These are phyloP conservation scores for Aspergillus chevalieri DNA, from an alignment of 2,329 filamentous ascomycete species.

Conservation along the genomic window DNA sequence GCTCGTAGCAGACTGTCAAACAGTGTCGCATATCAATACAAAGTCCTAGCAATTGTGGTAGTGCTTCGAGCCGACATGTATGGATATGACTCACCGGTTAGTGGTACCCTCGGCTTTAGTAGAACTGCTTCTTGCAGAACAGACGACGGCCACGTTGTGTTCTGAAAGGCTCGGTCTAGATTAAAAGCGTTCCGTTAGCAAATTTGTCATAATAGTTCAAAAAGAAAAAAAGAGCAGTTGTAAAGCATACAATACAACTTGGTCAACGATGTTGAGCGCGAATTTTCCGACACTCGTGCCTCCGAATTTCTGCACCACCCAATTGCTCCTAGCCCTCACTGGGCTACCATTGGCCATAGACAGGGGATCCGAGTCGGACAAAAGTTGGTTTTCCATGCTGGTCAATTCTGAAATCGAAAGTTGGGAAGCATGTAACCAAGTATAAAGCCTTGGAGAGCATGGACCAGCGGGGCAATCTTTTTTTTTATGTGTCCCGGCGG, in stretches of 20 bases:
- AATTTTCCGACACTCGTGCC: constrained; percentile 96
- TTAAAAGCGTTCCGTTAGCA: constrained; percentile 2
- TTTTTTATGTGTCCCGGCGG: constrained; percentile 17
- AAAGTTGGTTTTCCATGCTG: constrained; percentile 13
- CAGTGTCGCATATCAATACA: not conserved
- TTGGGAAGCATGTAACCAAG: not conserved
- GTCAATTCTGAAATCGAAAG: constrained; percentile 1
- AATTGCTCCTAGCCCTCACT: constrained; percentile 39
- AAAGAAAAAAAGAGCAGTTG: constrained; percentile 1
- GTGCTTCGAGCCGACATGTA: not conserved
- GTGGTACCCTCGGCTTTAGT: constrained; percentile 95
- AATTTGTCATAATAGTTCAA: not conserved
- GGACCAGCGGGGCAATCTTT: constrained; percentile 4
- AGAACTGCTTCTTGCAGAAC: constrained; percentile 87
- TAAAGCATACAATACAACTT: constrained; percentile 58
- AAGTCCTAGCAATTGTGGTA: not conserved
- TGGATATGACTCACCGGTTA: constrained; percentile 65
- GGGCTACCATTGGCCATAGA: constrained; percentile 10
- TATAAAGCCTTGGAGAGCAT: constrained; percentile 7
- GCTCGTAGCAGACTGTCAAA: constrained; percentile 39
- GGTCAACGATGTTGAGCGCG: constrained; percentile 64
- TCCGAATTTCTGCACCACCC: constrained; percentile 93
- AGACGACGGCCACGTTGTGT: constrained; percentile 83
- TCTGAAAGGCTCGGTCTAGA: constrained; percentile 55
- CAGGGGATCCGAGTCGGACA: constrained; percentile 9